A percentile compares a stretch with the other conserved stretches of the same genome.
These are phyloP conservation scores for Suillus subluteus DNA, from an alignment of 768 basidiomycete genomes.

Conservation along the genomic window DNA sequence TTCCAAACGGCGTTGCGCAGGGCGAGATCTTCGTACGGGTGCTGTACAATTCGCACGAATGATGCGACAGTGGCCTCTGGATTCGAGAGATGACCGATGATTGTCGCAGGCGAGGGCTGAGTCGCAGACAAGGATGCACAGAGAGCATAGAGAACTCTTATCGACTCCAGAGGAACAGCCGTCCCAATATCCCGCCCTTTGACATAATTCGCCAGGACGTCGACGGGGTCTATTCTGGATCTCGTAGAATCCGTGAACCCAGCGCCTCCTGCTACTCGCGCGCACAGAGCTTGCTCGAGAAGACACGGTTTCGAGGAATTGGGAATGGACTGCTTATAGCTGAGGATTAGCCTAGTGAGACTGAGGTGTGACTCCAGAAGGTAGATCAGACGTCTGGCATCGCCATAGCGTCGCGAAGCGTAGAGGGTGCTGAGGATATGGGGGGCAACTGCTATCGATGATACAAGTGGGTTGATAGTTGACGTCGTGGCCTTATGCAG, in stretches of 20 bases:
- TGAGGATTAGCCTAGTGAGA: conserved; percentile 64
- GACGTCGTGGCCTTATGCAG: conserved; percentile 77
- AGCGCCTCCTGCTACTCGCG: conserved; percentile 56
- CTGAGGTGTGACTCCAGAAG: conserved; percentile 70
- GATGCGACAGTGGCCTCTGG: conserved; percentile 71
- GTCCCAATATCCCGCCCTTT: conserved; percentile 65
- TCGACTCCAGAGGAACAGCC: conserved; percentile 65
- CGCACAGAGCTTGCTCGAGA: conserved; percentile 77
- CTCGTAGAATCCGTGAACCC: conserved; percentile 47
- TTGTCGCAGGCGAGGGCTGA: conserved; percentile 67
- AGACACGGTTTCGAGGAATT: conserved; percentile 56
- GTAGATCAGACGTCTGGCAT: conserved; percentile 68
- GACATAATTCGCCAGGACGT: conserved; percentile 71
- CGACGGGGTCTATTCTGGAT: conserved; percentile 68
- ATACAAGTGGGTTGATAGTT: conserved; percentile 80
- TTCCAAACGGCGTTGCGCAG: conserved; percentile 82
- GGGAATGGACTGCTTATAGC: conserved; percentile 57
- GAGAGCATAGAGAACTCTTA: conserved; percentile 46
- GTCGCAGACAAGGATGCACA: conserved; percentile 64
- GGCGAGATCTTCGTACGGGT: conserved; percentile 77
- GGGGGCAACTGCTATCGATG: conserved; percentile 64
- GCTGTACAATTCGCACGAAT: conserved; percentile 72
- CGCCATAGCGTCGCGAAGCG: conserved; percentile 64
- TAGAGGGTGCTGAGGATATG: conserved; percentile 64
- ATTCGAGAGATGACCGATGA: conserved; percentile 78